phyloP scores from a whole-genome alignment of 108 stramenopile genomes.

The Nitzschia sp. region DNA sequence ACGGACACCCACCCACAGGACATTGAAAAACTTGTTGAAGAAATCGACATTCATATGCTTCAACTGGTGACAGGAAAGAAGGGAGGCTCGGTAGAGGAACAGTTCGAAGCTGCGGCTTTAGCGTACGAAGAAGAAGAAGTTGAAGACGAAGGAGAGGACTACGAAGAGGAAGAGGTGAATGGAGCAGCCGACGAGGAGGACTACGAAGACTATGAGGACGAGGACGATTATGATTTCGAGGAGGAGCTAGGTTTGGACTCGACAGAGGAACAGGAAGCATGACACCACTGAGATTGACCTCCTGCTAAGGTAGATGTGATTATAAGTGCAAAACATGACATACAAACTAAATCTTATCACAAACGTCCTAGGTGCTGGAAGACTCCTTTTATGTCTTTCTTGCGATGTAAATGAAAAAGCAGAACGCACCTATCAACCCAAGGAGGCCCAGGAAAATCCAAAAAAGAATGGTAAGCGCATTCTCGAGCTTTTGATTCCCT shows the following conservation, averaged over 20 bases:
- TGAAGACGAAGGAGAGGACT: conserved; percentile 28
- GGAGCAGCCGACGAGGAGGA: conserved; percentile 33
- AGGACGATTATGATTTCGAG: conserved; percentile 35
- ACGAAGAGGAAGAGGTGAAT: conserved; percentile 35
- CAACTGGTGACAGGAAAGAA: conserved; percentile 27
- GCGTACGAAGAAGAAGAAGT: conserved; percentile 47
- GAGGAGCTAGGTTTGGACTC: conserved; percentile 36
- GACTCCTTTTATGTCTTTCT: too few species aligned
- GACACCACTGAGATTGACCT: background rate
- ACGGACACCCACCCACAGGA: conserved; percentile 41
- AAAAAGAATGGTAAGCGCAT: background rate
- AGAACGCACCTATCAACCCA: background rate
- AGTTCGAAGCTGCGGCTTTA: conserved; percentile 18
- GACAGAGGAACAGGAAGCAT: conserved; percentile 6
- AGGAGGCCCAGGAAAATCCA: background rate
- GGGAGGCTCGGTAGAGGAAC: conserved; percentile 23
- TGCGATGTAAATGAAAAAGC: background rate
- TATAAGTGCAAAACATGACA: background rate
- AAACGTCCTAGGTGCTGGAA: too few species aligned
- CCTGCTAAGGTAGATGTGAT: background rate
- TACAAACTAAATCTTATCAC: too few species aligned
- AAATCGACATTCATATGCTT: conserved; percentile 37
- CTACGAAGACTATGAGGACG: conserved; percentile 4
- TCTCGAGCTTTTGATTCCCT: background rate
- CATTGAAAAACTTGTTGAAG: conserved; percentile 26